These are phyloP conservation scores for Phoenix dactylifera DNA, from an alignment of 176 grass and related monocot species.

Conservation along the genomic window DNA sequence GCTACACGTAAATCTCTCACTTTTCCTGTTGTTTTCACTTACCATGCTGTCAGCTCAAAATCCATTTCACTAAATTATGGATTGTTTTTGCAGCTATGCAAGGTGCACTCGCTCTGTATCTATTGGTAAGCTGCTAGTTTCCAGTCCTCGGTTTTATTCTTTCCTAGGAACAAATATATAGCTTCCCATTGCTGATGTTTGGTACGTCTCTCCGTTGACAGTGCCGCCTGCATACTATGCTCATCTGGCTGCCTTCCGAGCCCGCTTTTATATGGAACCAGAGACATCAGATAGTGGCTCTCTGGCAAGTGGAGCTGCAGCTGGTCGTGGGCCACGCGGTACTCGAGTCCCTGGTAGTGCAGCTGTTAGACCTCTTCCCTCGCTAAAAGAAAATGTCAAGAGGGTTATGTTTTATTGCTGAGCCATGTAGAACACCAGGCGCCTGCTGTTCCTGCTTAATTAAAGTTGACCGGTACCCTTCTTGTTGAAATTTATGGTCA, in stretches of 20 bases:
- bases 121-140: not conserved
- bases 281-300: constrained; percentile 14
- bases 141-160: not conserved
- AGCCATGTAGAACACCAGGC: not conserved
- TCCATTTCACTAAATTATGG: not conserved
- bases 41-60: too few relatives aligned
- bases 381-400: constrained; percentile 14
- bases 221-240: constrained; percentile 10
- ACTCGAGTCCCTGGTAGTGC: not conserved
- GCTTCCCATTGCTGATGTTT: not conserved
- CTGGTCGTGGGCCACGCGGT: not conserved
- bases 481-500: too few relatives aligned
- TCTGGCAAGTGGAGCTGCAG: not conserved
- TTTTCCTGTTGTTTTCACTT: not conserved
- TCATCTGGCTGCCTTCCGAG: not conserved
- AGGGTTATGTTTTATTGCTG: constrained; percentile 14
- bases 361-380: not conserved
- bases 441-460: too few relatives aligned
- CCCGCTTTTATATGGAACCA: constrained; percentile 10
- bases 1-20: constrained; percentile 1
- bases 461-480: too few relatives aligned
- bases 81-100: constrained; percentile 5
- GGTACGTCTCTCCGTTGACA: not conserved
- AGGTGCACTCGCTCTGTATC: constrained; percentile 11
- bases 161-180: too few relatives aligned